A percentile compares a stretch with the other conserved stretches of the same genome.
phyloP scores from a whole-genome alignment of 371 early-diverging fungal species.

The Actinomortierella ambigua region DNA sequence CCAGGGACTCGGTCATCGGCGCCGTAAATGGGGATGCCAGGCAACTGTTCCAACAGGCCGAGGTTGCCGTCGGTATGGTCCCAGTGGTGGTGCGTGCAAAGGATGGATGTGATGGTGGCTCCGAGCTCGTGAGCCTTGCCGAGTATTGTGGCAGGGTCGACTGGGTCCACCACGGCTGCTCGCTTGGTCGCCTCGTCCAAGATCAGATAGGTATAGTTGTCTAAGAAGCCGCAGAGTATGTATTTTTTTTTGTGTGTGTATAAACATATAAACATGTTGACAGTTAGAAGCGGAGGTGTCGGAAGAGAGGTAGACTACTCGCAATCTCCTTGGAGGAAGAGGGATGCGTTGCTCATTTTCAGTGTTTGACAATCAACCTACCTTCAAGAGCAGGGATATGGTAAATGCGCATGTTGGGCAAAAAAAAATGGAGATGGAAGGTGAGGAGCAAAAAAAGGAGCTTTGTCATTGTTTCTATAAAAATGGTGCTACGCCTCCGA shows the following conservation, averaged over 20 bases:
- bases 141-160: constrained; percentile 59
- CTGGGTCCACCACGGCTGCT: constrained; percentile 62
- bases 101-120: constrained; percentile 52
- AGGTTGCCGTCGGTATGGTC: constrained; percentile 81
- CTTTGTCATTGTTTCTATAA: too few relatives aligned
- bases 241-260: too few relatives aligned
- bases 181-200: constrained; percentile 60
- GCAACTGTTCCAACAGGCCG: constrained; percentile 54
- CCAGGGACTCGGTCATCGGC: constrained; percentile 81
- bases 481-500: too few relatives aligned
- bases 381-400: constrained; percentile 36
- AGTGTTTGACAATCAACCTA: too few relatives aligned
- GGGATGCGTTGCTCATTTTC: too few relatives aligned
- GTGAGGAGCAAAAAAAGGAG: too few relatives aligned
- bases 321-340: too few relatives aligned
- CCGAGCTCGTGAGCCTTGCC: constrained; percentile 41
- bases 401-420: constrained; percentile 46
- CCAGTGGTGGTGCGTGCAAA: constrained; percentile 75
- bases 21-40: constrained; percentile 76
- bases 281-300: too few relatives aligned
- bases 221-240: too few relatives aligned
- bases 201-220: constrained; percentile 79
- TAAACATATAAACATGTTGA: too few relatives aligned
- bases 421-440: too few relatives aligned
- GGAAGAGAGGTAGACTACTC: too few relatives aligned